Conservation (phyloP, 805 yeast species). For the Suhomyces sp. region DNA sequence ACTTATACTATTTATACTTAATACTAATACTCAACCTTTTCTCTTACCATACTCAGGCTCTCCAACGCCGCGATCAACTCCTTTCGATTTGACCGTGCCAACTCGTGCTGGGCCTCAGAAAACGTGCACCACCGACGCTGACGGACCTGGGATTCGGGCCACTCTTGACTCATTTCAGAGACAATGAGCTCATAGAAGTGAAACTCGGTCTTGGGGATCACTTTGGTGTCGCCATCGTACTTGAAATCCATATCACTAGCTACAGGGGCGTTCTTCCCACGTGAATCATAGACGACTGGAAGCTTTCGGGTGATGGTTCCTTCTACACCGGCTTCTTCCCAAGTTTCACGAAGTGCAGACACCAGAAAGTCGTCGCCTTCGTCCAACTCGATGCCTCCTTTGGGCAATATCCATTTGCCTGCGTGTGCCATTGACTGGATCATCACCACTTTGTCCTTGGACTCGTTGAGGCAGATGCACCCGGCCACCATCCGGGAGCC, state of each 20-base stretch:
- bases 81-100: conserved; percentile 55
- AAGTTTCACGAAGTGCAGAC: conserved; percentile 82
- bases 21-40: conserved; percentile 11
- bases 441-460: conserved; percentile 65
- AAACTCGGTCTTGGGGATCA: conserved; percentile 77
- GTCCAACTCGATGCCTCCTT: conserved; percentile 92
- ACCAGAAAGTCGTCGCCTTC: conserved; percentile 50
- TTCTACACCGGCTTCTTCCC: conserved; percentile 96
- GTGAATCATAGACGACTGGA: conserved; percentile 63
- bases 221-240: conserved; percentile 31
- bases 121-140: conserved; percentile 73
- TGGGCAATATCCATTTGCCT: conserved; percentile 84
- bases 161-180: conserved; percentile 50
- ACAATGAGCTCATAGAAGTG: conserved; percentile 81
- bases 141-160: conserved; percentile 74
- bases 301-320: conserved; percentile 57
- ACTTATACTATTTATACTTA: neutral
- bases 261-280: conserved; percentile 40
- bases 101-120: conserved; percentile 61
- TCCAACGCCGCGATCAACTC: conserved; percentile 66
- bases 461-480: conserved; percentile 65
- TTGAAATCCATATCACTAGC: conserved; percentile 9
- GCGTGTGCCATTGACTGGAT: conserved; percentile 69
- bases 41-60: conserved; percentile 48
- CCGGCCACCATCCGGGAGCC: conserved; percentile 95